Evolutionary conservation across 2,329 filamentous ascomycete species (phyloP), one percentile per base, ranked within the genome.

Genomic region (Alternaria atra): DNA sequence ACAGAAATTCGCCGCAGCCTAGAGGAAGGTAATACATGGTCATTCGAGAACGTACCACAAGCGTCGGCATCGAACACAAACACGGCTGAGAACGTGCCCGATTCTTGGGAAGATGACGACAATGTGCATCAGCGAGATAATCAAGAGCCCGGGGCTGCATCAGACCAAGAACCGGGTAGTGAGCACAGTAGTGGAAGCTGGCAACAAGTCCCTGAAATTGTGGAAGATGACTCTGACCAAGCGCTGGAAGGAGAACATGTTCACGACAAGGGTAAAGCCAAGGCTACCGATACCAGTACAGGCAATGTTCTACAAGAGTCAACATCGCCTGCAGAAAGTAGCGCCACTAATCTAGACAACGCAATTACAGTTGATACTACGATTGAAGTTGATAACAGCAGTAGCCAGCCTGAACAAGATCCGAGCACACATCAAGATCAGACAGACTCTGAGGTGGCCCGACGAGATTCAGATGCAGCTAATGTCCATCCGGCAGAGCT

Each of bases 1-100:
- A 80, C 81, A 4, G 79, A 81, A 51, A 83, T 85, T 42, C 81
- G 80, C 52, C 79, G 83, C 9, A 73, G 76, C 25, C 67, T 85
- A 8, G 83, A 84, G 71, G 84, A 85, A 68, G 65, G 64, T 39
- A 67, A 67, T 29, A 60, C 72, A 5, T 78, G 74, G 75, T 75
- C 74, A 1, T 77, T 77, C 46, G 69, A 68, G 4, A 71, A 67
- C 44, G 57, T 69, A 23, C 66, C 68, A n/a, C 52, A 66, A 6
- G 23, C 59, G n/a, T 32, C 55, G 17, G 52, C 59, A 13, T 39
- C 63, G 9, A 50, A 53, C 9, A 32, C 39, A 52, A 29, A 51
- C 10, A 47, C 47, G 25, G 25, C 37, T 13, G 58, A 61, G 15
- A 34, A 53, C 6, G 54, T 69, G 9, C 70, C 73, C 12, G 60